Evolutionary conservation across 495 filamentous ascomycete species (phyloP).

Genomic region (Xylaria palmicola): DNA sequence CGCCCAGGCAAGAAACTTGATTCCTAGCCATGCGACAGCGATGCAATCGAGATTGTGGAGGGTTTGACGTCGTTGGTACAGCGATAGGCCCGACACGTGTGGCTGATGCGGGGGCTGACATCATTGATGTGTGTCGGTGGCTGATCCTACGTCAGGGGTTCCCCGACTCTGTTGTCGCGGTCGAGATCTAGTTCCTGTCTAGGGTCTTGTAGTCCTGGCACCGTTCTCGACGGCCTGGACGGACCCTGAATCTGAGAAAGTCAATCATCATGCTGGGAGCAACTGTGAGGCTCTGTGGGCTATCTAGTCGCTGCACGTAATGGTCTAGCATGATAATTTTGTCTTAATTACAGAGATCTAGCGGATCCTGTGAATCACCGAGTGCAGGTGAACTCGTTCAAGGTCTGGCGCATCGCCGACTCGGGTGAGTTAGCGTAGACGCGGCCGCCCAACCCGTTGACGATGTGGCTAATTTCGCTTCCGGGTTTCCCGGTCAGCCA

Average conservation of each 20-base stretch:
- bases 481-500: constrained; percentile 27
- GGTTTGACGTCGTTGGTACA: constrained; percentile 2
- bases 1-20: constrained; percentile 2
- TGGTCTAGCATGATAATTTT: no score
- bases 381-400: constrained; percentile 20
- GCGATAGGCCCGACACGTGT: not conserved
- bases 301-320: no score
- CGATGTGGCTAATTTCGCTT: constrained; percentile 29
- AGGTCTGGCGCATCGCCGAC: constrained; percentile 31
- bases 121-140: constrained; percentile 4
- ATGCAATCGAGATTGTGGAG: constrained; percentile 10
- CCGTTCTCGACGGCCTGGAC: not conserved
- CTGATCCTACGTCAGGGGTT: constrained; percentile 3
- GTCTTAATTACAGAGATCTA: no score
- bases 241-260: not conserved
- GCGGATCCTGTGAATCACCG: not conserved
- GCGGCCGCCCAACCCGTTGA: constrained; percentile 25
- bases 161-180: not conserved
- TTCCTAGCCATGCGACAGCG: not conserved
- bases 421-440: constrained; percentile 29
- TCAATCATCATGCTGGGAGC: not conserved
- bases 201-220: not conserved
- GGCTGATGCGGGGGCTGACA: constrained; percentile 9
- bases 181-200: no score
- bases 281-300: no score